Conservation (phyloP, 192 early-diverging fungal genomes). For the Coemansia sp. region DNA sequence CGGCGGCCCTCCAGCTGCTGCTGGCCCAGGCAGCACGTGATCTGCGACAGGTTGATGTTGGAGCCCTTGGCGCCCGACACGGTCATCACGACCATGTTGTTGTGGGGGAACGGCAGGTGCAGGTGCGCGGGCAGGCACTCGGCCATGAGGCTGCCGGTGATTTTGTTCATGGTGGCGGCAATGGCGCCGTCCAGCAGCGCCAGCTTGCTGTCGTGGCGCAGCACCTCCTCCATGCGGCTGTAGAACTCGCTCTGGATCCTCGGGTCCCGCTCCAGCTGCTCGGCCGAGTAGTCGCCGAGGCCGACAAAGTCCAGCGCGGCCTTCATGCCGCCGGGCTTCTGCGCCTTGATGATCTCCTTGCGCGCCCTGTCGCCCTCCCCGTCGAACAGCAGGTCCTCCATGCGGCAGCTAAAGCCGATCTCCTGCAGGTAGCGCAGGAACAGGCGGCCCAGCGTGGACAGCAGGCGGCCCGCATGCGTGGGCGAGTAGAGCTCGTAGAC, state of each 20-base stretch:
- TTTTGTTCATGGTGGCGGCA: conserved; percentile 75
- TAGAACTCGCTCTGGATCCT: conserved; percentile 61
- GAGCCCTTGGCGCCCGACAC: conserved; percentile 98
- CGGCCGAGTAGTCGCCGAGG: conserved; percentile 53
- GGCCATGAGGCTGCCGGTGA: conserved; percentile 60
- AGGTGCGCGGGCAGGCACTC: conserved; percentile 41
- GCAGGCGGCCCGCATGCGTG: conserved; percentile 80
- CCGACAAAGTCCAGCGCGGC: conserved; percentile 75
- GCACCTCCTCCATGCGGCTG: conserved; percentile 77
- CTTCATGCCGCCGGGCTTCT: conserved; percentile 63
- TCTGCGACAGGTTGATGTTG: conserved; percentile 93
- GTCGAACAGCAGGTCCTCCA: conserved; percentile 95
- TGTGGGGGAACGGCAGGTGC: conserved; percentile 78
- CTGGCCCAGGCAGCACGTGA: conserved; percentile 96
- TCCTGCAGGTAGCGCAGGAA: conserved; percentile 88
- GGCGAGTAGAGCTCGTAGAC: conserved; percentile 95
- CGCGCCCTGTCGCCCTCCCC: conserved; percentile 75
- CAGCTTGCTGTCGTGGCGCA: conserved; percentile 81
- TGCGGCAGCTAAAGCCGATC: conserved; percentile 92
- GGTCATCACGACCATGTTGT: conserved; percentile 99
- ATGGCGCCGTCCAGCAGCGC: conserved; percentile 86
- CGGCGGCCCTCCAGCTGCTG: conserved; percentile 97
- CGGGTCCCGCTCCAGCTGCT: conserved; percentile 28
- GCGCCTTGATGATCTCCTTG: conserved; percentile 65
- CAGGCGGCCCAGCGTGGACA: conserved; percentile 86